These are phyloP conservation scores for Barnettozyma californica DNA, from an alignment of 805 yeast species.

Conservation along the genomic window DNA sequence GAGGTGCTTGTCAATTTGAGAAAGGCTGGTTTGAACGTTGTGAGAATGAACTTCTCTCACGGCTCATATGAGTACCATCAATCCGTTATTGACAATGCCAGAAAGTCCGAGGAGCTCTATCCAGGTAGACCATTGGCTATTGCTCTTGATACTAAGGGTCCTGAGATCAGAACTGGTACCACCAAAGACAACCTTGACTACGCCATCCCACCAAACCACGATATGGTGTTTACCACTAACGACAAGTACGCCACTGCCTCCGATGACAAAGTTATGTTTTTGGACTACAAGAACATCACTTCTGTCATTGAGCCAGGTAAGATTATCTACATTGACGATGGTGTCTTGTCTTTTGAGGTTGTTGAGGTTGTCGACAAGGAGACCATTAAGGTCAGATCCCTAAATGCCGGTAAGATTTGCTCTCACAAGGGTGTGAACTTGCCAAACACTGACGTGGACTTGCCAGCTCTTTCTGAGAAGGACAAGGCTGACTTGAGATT, in stretches of 20 bases:
- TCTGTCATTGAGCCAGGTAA: conserved; percentile 85
- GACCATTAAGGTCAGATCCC: conserved; percentile 81
- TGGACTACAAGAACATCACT: conserved; percentile 95
- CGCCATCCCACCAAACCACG: conserved; percentile 81
- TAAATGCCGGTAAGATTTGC: conserved; percentile 92
- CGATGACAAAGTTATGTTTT: conserved; percentile 77
- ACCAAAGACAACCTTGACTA: conserved; percentile 75
- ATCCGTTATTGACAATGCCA: conserved; percentile 91
- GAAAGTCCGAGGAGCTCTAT: conserved; percentile 85
- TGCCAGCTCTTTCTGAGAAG: conserved; percentile 96
- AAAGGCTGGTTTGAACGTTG: conserved; percentile 96
- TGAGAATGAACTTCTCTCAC: conserved; percentile 98
- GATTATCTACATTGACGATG: conserved; percentile 94
- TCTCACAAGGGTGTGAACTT: conserved; percentile 99
- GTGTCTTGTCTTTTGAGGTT: conserved; percentile 94
- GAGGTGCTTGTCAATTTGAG: conserved; percentile 82
- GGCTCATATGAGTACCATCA: conserved; percentile 98
- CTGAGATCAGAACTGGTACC: conserved; percentile 98
- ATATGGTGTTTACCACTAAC: conserved; percentile 91
- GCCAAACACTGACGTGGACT: conserved; percentile 98
- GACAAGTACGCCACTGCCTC: conserved; percentile 64
- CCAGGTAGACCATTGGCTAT: conserved; percentile 97
- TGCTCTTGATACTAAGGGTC: conserved; percentile 99
- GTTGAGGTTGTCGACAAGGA: conserved; percentile 71
- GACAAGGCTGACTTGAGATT: conserved; percentile 87